A percentile compares a stretch with the other conserved stretches of the same genome.
Evolutionary conservation across 2,329 filamentous ascomycete genomes (phyloP).

Genomic region (Penicillium glabrum): DNA sequence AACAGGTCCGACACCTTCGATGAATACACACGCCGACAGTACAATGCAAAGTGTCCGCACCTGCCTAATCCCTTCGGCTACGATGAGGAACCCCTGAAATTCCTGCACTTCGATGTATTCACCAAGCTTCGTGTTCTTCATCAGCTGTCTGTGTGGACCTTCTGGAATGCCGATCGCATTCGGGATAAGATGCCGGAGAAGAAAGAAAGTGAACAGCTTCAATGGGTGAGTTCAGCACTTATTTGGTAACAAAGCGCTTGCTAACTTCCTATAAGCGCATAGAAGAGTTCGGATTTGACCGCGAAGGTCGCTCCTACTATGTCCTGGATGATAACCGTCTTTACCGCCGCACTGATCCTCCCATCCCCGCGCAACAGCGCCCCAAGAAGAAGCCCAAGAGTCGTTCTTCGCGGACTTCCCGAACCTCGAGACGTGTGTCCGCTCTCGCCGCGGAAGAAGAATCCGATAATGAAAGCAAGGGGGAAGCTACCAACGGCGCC

Average conservation of each 20-base stretch:
- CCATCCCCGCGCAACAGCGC: constrained; percentile 56
- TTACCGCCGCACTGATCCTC: constrained; percentile 81
- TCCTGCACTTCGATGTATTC: constrained; percentile 78
- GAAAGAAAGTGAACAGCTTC: constrained; percentile 75
- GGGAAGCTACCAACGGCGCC: constrained; percentile 30
- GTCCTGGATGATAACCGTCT: constrained; percentile 92
- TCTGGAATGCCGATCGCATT: constrained; percentile 83
- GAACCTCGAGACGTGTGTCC: constrained; percentile 68
- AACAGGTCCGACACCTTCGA: constrained; percentile 81
- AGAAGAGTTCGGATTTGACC: constrained; percentile 71
- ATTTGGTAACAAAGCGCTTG: not conserved
- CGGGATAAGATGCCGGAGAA: constrained; percentile 82
- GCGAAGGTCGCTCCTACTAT: constrained; percentile 81
- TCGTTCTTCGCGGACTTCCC: constrained; percentile 62
- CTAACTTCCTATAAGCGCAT: constrained; percentile 40
- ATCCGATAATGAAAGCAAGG: constrained; percentile 46
- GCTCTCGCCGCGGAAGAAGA: constrained; percentile 39
- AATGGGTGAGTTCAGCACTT: constrained; percentile 65
- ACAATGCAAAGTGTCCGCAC: constrained; percentile 71
- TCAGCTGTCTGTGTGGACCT: constrained; percentile 84
- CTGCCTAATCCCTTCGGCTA: constrained; percentile 80
- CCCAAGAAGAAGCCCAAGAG: constrained; percentile 65
- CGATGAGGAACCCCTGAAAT: constrained; percentile 70
- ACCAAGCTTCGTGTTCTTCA: constrained; percentile 79
- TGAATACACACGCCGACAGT: constrained; percentile 89